Conservation (phyloP, 2,329 filamentous ascomycete genomes). For the Botrytis elliptica region DNA sequence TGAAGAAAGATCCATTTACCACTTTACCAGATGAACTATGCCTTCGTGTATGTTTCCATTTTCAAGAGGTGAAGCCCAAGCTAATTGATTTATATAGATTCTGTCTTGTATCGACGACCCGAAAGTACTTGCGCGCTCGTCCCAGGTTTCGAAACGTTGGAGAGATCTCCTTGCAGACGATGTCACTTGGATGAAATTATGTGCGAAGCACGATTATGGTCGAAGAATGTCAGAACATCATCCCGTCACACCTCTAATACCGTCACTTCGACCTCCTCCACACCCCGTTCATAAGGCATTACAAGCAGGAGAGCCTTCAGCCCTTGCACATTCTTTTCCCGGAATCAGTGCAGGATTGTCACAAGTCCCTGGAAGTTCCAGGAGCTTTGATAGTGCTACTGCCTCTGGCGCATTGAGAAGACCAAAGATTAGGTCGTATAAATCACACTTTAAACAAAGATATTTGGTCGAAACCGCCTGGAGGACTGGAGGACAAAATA, state of each 20-base stretch:
- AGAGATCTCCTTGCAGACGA: constrained; percentile 91
- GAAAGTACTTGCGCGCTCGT: constrained; percentile 86
- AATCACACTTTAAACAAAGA: constrained; percentile 95
- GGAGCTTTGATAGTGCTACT: constrained; percentile 55
- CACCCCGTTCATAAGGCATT: constrained; percentile 32
- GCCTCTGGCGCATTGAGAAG: constrained; percentile 45
- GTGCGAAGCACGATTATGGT: constrained; percentile 90
- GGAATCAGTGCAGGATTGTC: constrained; percentile 44
- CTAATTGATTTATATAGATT: constrained; percentile 55
- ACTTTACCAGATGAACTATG: constrained; percentile 91
- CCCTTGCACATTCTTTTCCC: constrained; percentile 45
- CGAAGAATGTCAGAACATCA: constrained; percentile 50
- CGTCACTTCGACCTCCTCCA: constrained; percentile 34
- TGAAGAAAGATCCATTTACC: constrained; percentile 96
- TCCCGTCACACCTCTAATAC: constrained; percentile 27
- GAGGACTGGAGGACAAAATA: constrained; percentile 84
- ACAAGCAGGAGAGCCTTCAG: constrained; percentile 20
- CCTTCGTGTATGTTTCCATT: constrained; percentile 63
- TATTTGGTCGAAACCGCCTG: constrained; percentile 97
- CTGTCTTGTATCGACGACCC: constrained; percentile 97
- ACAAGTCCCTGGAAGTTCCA: constrained; percentile 37
- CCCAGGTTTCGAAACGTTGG: constrained; percentile 95
- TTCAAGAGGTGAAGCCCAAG: neutral
- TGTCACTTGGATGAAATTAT: constrained; percentile 97
- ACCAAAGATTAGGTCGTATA: constrained; percentile 76